Conservation (phyloP, 2,329 filamentous ascomycete species). For the Bipolaris gigantea region DNA sequence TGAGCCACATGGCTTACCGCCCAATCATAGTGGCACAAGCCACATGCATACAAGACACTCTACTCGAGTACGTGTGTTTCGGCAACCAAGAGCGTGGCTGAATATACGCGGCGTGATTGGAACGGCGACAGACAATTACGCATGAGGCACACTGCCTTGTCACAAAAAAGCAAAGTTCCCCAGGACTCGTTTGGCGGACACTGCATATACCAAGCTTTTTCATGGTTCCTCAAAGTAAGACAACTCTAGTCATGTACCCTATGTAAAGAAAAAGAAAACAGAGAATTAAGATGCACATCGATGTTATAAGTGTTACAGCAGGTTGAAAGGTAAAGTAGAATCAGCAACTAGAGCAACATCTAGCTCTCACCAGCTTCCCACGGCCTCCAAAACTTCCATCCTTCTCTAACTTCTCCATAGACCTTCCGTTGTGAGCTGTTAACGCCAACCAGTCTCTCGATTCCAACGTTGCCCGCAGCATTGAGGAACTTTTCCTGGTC, state of each 20-base stretch:
- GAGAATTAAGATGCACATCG: not conserved
- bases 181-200: not conserved
- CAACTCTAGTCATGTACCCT: not conserved
- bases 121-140: not conserved
- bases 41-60: constrained; percentile 1
- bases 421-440: constrained; percentile 29
- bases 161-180: not conserved
- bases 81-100: not conserved
- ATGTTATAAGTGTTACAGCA: not conserved
- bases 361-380: constrained; percentile 32
- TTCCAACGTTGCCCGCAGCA: constrained; percentile 79
- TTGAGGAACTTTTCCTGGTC: constrained; percentile 85
- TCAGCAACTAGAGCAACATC: not conserved
- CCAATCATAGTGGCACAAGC: constrained; percentile 28
- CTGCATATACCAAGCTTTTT: not conserved
- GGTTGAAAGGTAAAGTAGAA: not conserved
- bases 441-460: constrained; percentile 86
- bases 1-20: constrained; percentile 22
- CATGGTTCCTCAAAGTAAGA: not conserved
- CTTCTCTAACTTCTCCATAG: constrained; percentile 41
- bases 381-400: constrained; percentile 48
- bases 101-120: not conserved
- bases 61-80: too few relatives aligned
- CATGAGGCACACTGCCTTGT: not conserved
- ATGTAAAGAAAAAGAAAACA: not conserved